These are phyloP conservation scores for Sporothrix brunneoviolacea DNA, from an alignment of 2,329 filamentous ascomycete species.

Conservation along the genomic window DNA sequence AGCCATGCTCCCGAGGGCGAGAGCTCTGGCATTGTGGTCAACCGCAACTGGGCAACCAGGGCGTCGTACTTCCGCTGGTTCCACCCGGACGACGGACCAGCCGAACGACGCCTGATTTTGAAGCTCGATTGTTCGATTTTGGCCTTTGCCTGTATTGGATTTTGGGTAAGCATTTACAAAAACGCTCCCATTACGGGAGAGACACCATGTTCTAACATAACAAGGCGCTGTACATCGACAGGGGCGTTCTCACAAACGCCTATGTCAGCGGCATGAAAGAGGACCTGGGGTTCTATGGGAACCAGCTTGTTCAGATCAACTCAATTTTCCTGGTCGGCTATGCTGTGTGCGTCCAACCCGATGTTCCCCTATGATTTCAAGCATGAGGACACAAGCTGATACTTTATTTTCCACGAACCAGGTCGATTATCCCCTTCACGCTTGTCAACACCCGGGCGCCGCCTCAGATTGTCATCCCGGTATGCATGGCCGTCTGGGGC, in stretches of 20 bases:
- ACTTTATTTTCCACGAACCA: background rate
- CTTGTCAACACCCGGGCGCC: constrained; percentile 29
- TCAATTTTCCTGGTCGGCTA: constrained; percentile 56
- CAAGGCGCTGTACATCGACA: constrained; percentile 5
- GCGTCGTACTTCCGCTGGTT: constrained; percentile 3
- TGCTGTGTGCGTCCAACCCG: constrained; percentile 40
- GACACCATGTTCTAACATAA: background rate
- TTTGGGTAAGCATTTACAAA: too few relatives aligned
- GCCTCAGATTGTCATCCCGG: constrained; percentile 27
- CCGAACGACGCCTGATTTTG: constrained; percentile 27
- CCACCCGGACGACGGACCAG: constrained; percentile 19
- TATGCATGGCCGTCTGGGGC: constrained; percentile 20
- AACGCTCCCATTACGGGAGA: too few relatives aligned
- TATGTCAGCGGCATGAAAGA: constrained; percentile 41
- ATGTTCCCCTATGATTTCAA: constrained; percentile 22
- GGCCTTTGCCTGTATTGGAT: constrained; percentile 29
- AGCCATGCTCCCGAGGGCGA: too few relatives aligned
- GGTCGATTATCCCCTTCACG: constrained; percentile 20
- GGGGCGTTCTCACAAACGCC: constrained; percentile 27
- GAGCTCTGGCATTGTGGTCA: too few relatives aligned
- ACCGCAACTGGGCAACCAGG: background rate
- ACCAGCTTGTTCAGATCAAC: constrained; percentile 43
- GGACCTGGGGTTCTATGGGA: constrained; percentile 44
- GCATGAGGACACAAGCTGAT: too few relatives aligned
- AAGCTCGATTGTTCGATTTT: constrained; percentile 32